Base-by-base conservation (phyloP, 192 early-diverging fungal genomes). In the Cetraspora pellucida region DNA sequence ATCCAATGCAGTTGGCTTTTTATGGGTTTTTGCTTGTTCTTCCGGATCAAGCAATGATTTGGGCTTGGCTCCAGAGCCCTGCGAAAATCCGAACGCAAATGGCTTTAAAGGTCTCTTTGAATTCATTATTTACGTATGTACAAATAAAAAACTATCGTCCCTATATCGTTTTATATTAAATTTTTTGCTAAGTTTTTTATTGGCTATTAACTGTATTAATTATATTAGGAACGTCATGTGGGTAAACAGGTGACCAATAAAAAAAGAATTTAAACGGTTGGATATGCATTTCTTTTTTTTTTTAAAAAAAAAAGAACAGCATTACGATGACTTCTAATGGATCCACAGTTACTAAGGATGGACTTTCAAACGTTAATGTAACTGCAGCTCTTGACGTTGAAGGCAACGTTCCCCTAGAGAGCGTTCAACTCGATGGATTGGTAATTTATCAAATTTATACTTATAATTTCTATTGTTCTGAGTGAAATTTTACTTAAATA, bases 391-490 rank as follows among this genome's bases (percentile, higher is more conserved):
- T 91, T 68, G 90, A 91, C 75, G 78, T 91, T n/a, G 88, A 92
- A 68, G 85, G 83, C 73, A 80, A 67, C 59, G 77, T 79, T 80
- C 83, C 86, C 45, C 77, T 94, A 72, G 78, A 82, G 52, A 78
- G 77, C 57, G 93, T 94, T 61, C 90, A 92, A 80, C 84, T 94
- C 70, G 91, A 94, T 78, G 90, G 89, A 58, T 85, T 94, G 79
- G 93, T 88, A 85, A 83, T 43, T 19, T 37, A 59, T n/a, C 6
- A 13, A 54, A 0, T 49, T 2, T 49, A 10, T 49, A 49, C 50
- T 19, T 54, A 54, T 54, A 54, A 14, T 11, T 19, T 52, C 10
- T 17, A 5, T 10, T 54, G 21, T 11, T n/a, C 14, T 47, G 28
- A 19, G 19, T 17, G 16, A 44, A 17, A 31, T 64, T 10, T 9